phyloP scores from a whole-genome alignment of 2,329 filamentous ascomycete species.

The Microsporum audouinii region DNA sequence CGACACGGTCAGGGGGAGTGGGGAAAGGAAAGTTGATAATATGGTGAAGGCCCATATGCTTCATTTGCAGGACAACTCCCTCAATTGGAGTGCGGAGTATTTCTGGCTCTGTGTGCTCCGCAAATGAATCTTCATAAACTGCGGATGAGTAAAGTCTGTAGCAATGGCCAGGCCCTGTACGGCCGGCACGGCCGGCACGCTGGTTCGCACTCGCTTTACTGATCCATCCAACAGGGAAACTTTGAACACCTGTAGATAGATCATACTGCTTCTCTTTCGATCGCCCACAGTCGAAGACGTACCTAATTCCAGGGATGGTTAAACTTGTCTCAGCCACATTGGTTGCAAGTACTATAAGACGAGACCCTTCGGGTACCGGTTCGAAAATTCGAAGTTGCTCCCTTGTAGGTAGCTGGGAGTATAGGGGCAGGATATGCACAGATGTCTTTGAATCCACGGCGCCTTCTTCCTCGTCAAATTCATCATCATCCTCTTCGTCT shows the following conservation, averaged over 20 bases:
- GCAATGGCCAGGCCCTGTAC: conserved; percentile 91
- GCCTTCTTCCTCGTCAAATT: conserved; percentile 57
- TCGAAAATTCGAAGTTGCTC: conserved; percentile 90
- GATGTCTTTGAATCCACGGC: conserved; percentile 49
- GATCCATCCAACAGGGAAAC: conserved; percentile 90
- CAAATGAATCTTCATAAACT: conserved; percentile 77
- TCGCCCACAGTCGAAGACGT: conserved; percentile 89
- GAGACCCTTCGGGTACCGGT: conserved; percentile 65
- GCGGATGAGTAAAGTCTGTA: conserved; percentile 91
- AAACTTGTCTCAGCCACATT: conserved; percentile 96
- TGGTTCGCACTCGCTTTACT: conserved; percentile 94
- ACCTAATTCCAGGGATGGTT: conserved; percentile 88
- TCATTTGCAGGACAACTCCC: conserved; percentile 82
- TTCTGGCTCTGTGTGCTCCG: conserved; percentile 76
- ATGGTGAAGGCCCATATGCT: conserved; percentile 82
- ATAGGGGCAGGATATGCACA: conserved; percentile 84
- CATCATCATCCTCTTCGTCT: conserved; percentile 49
- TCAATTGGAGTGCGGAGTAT: conserved; percentile 86
- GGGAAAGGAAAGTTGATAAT: conserved; percentile 94
- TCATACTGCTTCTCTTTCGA: conserved; percentile 89
- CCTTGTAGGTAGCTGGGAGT: conserved; percentile 78
- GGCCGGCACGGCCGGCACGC: conserved; percentile 81
- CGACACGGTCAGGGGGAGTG: conserved; percentile 68
- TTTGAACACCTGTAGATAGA: conserved; percentile 79
- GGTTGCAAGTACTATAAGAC: conserved; percentile 80